Percentiles rank a stretch among this genome's conserved stretches.
Evolutionary conservation across 2,329 filamentous ascomycete species (phyloP).

Genomic region (Xylaria sp.): DNA sequence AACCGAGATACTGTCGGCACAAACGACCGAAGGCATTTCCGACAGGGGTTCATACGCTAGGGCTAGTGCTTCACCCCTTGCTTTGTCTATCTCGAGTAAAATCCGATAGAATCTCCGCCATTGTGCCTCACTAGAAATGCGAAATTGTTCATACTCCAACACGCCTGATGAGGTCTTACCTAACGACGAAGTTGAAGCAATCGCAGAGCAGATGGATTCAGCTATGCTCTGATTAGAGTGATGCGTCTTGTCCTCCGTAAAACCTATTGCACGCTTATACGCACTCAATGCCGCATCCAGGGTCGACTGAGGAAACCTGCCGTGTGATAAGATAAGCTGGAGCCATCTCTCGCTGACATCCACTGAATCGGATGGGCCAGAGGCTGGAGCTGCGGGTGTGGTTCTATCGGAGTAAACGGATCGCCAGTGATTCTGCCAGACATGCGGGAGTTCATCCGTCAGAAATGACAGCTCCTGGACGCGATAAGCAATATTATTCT

Average conservation of each 20-base stretch:
- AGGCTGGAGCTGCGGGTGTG: constrained; percentile 63
- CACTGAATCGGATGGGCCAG: constrained; percentile 71
- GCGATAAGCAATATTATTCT: constrained; percentile 83
- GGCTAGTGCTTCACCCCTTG: constrained; percentile 83
- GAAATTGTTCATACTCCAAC: constrained; percentile 81
- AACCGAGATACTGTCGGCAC: constrained; percentile 82
- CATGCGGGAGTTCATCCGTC: constrained; percentile 68
- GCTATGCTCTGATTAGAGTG: constrained; percentile 69
- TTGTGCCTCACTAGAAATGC: constrained; percentile 78
- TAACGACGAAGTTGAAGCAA: constrained; percentile 75
- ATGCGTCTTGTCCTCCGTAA: constrained; percentile 53
- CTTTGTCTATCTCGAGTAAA: constrained; percentile 85
- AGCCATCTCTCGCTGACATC: constrained; percentile 89
- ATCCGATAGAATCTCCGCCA: constrained; percentile 93
- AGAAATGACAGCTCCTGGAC: constrained; percentile 79
- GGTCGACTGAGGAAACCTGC: constrained; percentile 80
- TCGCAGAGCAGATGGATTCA: constrained; percentile 78
- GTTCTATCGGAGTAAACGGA: constrained; percentile 71
- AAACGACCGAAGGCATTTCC: constrained; percentile 84
- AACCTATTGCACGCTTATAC: constrained; percentile 74
- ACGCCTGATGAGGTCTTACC: constrained; percentile 69
- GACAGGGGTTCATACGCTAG: constrained; percentile 77
- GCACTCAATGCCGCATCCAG: constrained; percentile 86
- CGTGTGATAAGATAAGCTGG: constrained; percentile 82
- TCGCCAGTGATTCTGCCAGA: constrained; percentile 77